Evolutionary conservation across 148 eudicot genomes (phyloP).

Genomic region (Bassia scoparia): DNA sequence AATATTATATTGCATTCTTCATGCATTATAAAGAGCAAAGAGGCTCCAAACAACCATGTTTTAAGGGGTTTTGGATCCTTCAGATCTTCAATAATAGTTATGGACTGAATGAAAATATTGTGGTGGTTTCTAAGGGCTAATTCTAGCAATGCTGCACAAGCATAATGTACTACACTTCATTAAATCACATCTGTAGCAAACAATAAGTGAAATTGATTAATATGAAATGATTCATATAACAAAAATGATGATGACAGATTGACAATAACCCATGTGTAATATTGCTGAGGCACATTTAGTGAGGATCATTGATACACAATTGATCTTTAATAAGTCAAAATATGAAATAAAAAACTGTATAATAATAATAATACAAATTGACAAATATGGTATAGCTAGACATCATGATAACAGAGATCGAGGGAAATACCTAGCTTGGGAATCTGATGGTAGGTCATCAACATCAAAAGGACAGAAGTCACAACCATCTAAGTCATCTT

Average conservation of each 20-base stretch:
- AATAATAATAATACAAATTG: neutral
- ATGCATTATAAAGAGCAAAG: neutral
- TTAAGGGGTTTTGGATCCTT: neutral
- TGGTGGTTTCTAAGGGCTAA: neutral
- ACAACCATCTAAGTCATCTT: slow-evolving; percentile 78
- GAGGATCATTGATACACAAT: neutral
- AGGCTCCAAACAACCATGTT: neutral
- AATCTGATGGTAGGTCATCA: slow-evolving; percentile 73
- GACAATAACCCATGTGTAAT: neutral
- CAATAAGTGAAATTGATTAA: neutral
- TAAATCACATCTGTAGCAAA: neutral
- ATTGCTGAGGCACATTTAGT: neutral
- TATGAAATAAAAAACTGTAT: neutral
- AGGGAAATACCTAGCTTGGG: slow-evolving; percentile 60
- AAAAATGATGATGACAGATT: neutral
- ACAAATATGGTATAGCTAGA: neutral
- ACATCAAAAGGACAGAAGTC: slow-evolving; percentile 91
- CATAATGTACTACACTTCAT: neutral
- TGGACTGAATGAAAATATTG: neutral
- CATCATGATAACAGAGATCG: slow-evolving; percentile 1
- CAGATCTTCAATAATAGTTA: neutral
- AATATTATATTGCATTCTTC: neutral
- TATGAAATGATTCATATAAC: neutral
- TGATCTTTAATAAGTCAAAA: neutral
- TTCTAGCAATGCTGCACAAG: neutral